Evolutionary conservation across 331 rosid species (phyloP).

Genomic region (Dryas integrifolia): DNA sequence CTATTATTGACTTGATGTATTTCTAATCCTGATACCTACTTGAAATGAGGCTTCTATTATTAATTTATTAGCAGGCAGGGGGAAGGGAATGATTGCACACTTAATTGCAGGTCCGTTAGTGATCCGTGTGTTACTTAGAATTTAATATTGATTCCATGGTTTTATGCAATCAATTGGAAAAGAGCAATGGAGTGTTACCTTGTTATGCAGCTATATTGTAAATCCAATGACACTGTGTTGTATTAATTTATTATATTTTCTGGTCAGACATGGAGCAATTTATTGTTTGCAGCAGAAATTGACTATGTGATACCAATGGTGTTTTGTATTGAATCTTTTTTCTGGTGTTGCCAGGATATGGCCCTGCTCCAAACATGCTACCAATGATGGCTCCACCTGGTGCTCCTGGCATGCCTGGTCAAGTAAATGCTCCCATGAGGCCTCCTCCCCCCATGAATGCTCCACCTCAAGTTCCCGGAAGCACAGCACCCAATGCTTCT

Average conservation of each 20-base stretch:
- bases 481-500: constrained; percentile 52
- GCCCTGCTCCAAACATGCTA: constrained; percentile 52
- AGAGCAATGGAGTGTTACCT: neutral
- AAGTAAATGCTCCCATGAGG: constrained; percentile 53
- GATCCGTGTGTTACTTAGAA: neutral
- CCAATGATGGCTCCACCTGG: constrained; percentile 87
- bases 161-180: neutral
- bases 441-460: constrained; percentile 48
- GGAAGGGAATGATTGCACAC: neutral
- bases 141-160: neutral
- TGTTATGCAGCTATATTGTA: neutral
- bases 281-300: neutral
- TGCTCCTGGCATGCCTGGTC: constrained; percentile 63
- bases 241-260: neutral
- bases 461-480: constrained; percentile 61
- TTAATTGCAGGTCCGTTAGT: neutral
- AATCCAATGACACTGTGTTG: neutral
- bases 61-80: neutral
- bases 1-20: neutral
- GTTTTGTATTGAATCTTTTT: constrained; percentile 22
- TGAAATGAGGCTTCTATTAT: neutral
- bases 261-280: neutral
- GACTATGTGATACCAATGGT: neutral
- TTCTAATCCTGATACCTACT: neutral
- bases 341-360: constrained; percentile 46